Base-by-base conservation (phyloP, 805 yeast genomes). In the Saturnispora quitensis region DNA sequence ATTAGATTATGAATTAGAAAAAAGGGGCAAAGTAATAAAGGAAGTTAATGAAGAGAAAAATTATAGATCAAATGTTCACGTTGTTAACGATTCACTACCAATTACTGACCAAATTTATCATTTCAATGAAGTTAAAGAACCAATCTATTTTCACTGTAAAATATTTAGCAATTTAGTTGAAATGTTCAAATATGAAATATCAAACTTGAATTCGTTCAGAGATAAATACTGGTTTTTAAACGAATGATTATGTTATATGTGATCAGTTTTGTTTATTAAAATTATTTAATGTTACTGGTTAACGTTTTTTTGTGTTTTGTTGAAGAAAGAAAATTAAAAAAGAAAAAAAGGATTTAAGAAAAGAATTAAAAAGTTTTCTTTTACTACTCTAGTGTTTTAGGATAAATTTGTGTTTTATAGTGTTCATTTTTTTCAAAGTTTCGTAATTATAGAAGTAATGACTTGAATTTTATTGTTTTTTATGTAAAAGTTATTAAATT, bases 91-190 rank as follows among this genome's bases (percentile, higher is more conserved):
- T 50, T 50, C 56, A 17, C 53, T 68, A 28, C 67, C 68, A 31
- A 44, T 72, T 0, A 67, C 73, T 22, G 73, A 70, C 43, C 77
- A 74, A 51, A 68, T 78, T 52, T 66, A 63, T 17, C 68, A 65
- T 43, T 64, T 77, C 4, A 52, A 34, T 31, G 69, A 66, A 45
- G 65, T 66, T 34, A 54, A 55, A 13, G 58, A 60, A 24, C 78
- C 81, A 13, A 73, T 71, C 51, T 75, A 73, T 59, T 78, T 78
- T 69, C 84, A 78, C 56, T 73, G 74, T 59, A 69, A 70, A 42
- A 76, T 77, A 52, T 71, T 78, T 56, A 59, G 64, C 46, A 77
- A 75, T 59, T 69, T 78, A 56, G 65, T 78, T 36, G 68, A 69
- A 8, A 67, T 73, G 64, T 71, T 78, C 54, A 63, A 67, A 44